A percentile compares a stretch with the other conserved stretches of the same genome.
Conservation (phyloP, 75 land plant genomes). For the Pinus taeda region DNA sequence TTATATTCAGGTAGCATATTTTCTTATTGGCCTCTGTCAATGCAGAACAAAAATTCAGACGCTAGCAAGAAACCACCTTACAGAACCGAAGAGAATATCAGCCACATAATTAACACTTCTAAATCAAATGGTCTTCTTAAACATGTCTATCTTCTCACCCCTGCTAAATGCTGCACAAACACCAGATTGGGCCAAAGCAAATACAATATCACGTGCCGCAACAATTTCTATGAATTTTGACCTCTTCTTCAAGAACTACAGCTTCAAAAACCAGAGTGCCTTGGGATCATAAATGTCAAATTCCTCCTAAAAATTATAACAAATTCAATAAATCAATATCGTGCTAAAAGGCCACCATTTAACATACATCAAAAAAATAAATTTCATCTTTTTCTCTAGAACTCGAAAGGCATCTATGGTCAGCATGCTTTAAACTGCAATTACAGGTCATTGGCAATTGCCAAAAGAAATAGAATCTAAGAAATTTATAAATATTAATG, state of each 20-base stretch:
- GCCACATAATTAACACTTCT: no score
- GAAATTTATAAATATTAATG: no score
- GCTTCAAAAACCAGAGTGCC: constrained; percentile 30
- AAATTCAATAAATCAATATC: no score
- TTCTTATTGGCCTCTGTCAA: constrained; percentile 57
- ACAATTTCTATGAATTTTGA: constrained; percentile 28
- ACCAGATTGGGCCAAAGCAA: constrained; percentile 96
- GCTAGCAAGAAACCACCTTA: no score
- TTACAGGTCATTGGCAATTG: no score
- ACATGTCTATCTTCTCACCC: constrained; percentile 18
- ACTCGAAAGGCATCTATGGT: no score
- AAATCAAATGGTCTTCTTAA: no score
- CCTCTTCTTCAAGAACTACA: constrained; percentile 78
- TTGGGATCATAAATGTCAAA: constrained; percentile 98
- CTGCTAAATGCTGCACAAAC: constrained; percentile 92
- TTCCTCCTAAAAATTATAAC: constrained; percentile 59
- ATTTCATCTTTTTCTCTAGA: background rate
- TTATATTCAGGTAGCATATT: constrained; percentile 92
- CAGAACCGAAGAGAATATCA: no score
- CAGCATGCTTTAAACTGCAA: no score
- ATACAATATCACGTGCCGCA: constrained; percentile 87
- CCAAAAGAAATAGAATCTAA: no score
- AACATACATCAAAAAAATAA: background rate
- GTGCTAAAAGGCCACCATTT: no score
- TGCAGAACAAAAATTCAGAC: no score